Evolutionary conservation across 305 asterid species (phyloP).

Genomic region (Stenogyne calaminthoides): DNA sequence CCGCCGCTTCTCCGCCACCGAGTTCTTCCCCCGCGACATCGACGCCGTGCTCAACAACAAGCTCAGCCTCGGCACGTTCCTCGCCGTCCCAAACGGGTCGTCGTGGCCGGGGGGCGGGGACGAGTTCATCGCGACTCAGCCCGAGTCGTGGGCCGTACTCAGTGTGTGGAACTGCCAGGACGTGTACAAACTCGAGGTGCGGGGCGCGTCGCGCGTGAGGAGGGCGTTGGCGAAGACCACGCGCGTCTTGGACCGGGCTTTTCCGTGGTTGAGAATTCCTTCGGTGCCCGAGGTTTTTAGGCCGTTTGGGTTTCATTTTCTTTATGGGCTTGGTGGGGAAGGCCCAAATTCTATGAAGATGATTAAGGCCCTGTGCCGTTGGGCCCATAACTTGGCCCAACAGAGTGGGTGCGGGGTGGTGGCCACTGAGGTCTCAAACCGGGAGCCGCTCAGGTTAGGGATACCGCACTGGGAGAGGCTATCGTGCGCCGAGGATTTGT

Average conservation of each 20-base stretch:
- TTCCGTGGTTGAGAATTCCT: slow-evolving; percentile 70
- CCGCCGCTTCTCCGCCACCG: slow-evolving; percentile 60
- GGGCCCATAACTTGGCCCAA: slow-evolving; percentile 79
- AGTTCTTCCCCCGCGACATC: slow-evolving; percentile 87
- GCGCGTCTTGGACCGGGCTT: slow-evolving; percentile 76
- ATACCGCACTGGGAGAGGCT: slow-evolving; percentile 87
- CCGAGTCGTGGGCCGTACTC: slow-evolving; percentile 88
- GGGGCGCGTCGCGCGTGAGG: slow-evolving; percentile 77
- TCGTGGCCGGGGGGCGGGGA: slow-evolving; percentile 60
- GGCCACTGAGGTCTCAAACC: slow-evolving; percentile 80
- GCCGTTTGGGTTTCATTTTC: slow-evolving; percentile 86
- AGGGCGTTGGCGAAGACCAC: slow-evolving; percentile 54
- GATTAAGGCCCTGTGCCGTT: slow-evolving; percentile 47
- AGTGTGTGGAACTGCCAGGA: slow-evolving; percentile 91
- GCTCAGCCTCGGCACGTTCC: slow-evolving; percentile 67
- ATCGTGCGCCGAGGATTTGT: slow-evolving; percentile 87
- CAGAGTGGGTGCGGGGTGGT: slow-evolving; percentile 76
- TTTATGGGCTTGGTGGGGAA: slow-evolving; percentile 93
- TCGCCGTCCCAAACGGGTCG: slow-evolving; percentile 52
- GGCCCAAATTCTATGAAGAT: slow-evolving; percentile 58
- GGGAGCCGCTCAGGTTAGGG: slow-evolving; percentile 73
- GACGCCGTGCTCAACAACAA: slow-evolving; percentile 60
- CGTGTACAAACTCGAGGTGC: slow-evolving; percentile 77
- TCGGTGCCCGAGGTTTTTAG: slow-evolving; percentile 77
- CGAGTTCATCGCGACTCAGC: slow-evolving; percentile 50